Percentiles rank a stretch among this genome's conserved stretches.
phyloP scores from a whole-genome alignment of 2,329 filamentous ascomycete genomes.

The Metarhizium rileyi region DNA sequence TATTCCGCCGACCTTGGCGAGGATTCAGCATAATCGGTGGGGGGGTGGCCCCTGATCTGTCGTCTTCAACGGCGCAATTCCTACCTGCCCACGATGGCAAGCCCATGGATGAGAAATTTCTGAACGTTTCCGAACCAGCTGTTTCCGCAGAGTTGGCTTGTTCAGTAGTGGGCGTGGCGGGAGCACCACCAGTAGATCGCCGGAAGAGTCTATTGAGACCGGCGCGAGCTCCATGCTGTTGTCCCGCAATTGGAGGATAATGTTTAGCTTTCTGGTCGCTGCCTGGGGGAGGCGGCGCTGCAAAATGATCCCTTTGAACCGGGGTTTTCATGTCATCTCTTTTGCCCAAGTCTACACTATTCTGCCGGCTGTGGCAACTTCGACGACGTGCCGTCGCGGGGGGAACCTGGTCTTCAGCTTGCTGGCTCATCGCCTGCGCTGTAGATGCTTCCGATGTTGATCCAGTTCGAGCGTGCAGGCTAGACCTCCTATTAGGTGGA shows the following conservation, averaged over 20 bases:
- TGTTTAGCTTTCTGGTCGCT: conserved; percentile 28
- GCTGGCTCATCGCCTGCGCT: conserved; percentile 9
- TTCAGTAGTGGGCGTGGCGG: background rate
- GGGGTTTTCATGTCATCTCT: conserved; percentile 17
- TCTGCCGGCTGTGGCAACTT: conserved; percentile 11
- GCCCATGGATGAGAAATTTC: conserved; percentile 22
- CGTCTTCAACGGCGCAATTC: conserved; percentile 27
- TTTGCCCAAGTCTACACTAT: conserved; percentile 22
- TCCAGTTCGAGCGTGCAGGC: conserved; percentile 38
- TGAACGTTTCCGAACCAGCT: conserved; percentile 9
- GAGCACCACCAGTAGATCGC: conserved; percentile 33
- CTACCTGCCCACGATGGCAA: conserved; percentile 31
- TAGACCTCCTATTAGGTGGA: conserved; percentile 43
- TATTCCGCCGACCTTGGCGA: conserved; percentile 20
- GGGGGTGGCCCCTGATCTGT: conserved; percentile 40
- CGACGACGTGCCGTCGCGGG: conserved; percentile 15
- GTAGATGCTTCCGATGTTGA: conserved; percentile 15
- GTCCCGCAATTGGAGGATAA: conserved; percentile 41
- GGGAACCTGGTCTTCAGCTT: conserved; percentile 1
- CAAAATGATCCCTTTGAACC: conserved; percentile 14
- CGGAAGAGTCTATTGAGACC: conserved; percentile 43
- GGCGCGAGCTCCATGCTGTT: conserved; percentile 32
- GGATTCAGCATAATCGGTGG: conserved; percentile 44
- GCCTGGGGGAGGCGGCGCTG: conserved; percentile 7
- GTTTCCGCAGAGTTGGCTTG: background rate